Conservation (phyloP, 768 basidiomycete genomes). For the Boletus subcaerulescens region DNA sequence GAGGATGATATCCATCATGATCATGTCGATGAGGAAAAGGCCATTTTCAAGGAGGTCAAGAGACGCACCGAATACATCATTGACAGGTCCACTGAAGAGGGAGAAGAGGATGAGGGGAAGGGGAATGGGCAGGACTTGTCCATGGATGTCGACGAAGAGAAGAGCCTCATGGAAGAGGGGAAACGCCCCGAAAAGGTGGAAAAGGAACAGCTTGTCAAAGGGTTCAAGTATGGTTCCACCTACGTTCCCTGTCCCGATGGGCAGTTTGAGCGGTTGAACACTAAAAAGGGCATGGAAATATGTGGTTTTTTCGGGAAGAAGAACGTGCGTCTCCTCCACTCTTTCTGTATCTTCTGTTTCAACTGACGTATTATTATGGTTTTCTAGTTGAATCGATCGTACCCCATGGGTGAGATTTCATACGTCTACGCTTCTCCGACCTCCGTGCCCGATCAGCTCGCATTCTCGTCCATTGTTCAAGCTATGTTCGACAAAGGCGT, state of each 20-base stretch:
- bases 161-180: slow-evolving; percentile 34
- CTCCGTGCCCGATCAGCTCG: slow-evolving; percentile 70
- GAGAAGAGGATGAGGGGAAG: slow-evolving; percentile 23
- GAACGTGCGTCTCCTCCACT: slow-evolving; percentile 46
- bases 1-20: slow-evolving; percentile 28
- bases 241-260: slow-evolving; percentile 86
- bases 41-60: slow-evolving; percentile 39
- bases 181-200: slow-evolving; percentile 55
- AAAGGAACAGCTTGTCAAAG: slow-evolving; percentile 74
- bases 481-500: slow-evolving; percentile 68
- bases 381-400: slow-evolving; percentile 75
- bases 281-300: slow-evolving; percentile 83
- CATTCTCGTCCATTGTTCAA: slow-evolving; percentile 81
- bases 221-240: slow-evolving; percentile 88
- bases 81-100: slow-evolving; percentile 42
- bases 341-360: not conserved
- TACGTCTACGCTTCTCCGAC: slow-evolving; percentile 79
- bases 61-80: slow-evolving; percentile 56
- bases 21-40: slow-evolving; percentile 26
- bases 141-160: slow-evolving; percentile 30
- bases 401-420: slow-evolving; percentile 78
- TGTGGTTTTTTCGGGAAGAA: slow-evolving; percentile 73
- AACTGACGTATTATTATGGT: not conserved
- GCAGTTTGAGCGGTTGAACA: slow-evolving; percentile 72
- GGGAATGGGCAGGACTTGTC: slow-evolving; percentile 6